Base-by-base conservation (phyloP, 2,329 filamentous ascomycete genomes). In the Pseudogymnoascus verrucosus region DNA sequence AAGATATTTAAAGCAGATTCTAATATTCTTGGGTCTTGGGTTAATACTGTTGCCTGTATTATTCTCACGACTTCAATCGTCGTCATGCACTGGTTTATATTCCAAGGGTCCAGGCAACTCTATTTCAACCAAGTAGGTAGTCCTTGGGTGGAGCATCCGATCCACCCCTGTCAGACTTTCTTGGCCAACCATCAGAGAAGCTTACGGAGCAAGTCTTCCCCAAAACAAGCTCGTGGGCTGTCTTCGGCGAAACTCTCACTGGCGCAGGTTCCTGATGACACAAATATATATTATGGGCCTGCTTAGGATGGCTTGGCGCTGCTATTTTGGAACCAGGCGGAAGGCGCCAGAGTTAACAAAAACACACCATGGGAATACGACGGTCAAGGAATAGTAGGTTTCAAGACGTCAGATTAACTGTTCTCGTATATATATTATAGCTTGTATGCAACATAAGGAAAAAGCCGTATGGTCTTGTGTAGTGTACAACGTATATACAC, bases 401-500 rank as follows among this genome's bases (percentile, higher is more conserved):
- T 57, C 51, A 57, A 57, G 51, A 36, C n/a, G 16, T 36, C 51
- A 57, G 26, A 34, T 57, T 57, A 34, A 16, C n/a, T 57, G 16
- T 21, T 57, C 28, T 57, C 51, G 51, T 57, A 34, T 57, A 57
- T 57, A 10, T 57, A 57, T 34, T 57, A 57, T 57, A 57, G 11
- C 28, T 57, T 21, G 51, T n/a, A 57, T 21, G 51, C 10, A 34
- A 57, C 8, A 34, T 57, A 57, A 57, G 51, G 51, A 57, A 57
- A 57, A 57, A 21, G 51, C 51, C 51, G 51, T 57, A 57, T 34
- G 51, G 51, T 21, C 51, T 57, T 57, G 51, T 34, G 51, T 57
- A 34, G 28, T 34, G 51, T 57, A 57, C 51, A 54, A 57, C 51
- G 51, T 57, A 57, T 57, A 57, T 57, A 57, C 51, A 57, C 51